Evolutionary conservation across 2,329 filamentous ascomycete species (phyloP).

Genomic region (Scleromitrula shiraiana): DNA sequence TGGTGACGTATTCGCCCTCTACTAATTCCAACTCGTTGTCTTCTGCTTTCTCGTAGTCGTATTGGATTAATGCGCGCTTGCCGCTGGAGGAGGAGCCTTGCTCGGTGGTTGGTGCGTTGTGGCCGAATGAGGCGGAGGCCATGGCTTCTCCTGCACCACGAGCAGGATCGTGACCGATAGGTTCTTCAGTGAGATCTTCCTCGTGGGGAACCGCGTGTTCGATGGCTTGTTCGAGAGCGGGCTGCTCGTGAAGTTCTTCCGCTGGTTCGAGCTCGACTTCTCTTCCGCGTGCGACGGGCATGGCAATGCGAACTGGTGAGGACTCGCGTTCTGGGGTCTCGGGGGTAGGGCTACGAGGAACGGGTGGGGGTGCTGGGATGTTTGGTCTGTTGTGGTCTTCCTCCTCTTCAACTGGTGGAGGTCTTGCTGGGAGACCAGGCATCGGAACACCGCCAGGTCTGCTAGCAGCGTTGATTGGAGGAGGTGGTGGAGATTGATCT

Average conservation of each 20-base stretch:
- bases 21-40: constrained; percentile 90
- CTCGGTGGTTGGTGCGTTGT: constrained; percentile 33
- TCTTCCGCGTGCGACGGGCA: constrained; percentile 65
- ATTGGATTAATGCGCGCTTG: constrained; percentile 72
- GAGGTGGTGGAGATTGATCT: constrained; percentile 31
- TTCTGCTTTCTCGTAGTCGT: constrained; percentile 96
- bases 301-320: constrained; percentile 78
- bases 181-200: constrained; percentile 57
- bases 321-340: constrained; percentile 46
- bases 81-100: constrained; percentile 45
- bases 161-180: constrained; percentile 48
- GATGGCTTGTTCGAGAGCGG: constrained; percentile 53
- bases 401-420: constrained; percentile 39
- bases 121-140: constrained; percentile 39
- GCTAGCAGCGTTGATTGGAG: constrained; percentile 31
- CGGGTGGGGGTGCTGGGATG: constrained; percentile 34
- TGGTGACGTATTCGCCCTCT: constrained; percentile 80
- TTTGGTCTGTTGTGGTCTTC: constrained; percentile 45
- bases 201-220: constrained; percentile 55
- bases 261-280: constrained; percentile 46
- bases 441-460: constrained; percentile 71
- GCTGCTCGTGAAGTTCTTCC: constrained; percentile 40
- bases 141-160: constrained; percentile 53
- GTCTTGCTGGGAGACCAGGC: constrained; percentile 63
- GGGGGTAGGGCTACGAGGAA: constrained; percentile 30